A percentile compares a stretch with the other conserved stretches of the same genome.
Conservation (phyloP, 345 rosid species). For the Pistacia atlantica region DNA sequence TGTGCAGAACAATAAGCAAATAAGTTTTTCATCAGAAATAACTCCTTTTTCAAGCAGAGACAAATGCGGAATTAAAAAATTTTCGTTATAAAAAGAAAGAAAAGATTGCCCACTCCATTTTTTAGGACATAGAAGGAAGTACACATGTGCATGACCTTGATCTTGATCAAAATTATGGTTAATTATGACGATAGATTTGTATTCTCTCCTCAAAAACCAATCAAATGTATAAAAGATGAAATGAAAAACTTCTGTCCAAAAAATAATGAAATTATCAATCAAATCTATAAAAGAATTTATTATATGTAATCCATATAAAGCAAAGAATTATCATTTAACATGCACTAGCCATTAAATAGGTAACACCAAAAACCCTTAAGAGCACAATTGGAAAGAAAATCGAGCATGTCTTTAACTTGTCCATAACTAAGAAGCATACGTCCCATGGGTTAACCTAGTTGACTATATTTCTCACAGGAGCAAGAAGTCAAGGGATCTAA, state of each 20-base stretch:
- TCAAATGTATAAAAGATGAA: background rate
- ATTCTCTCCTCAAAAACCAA: background rate
- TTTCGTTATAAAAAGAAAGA: background rate
- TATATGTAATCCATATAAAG: background rate
- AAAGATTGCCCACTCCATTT: background rate
- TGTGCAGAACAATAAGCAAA: constrained; percentile 11
- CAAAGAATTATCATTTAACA: background rate
- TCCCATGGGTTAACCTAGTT: too few relatives aligned
- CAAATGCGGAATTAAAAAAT: background rate
- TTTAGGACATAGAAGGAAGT: background rate
- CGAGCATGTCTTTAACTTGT: background rate
- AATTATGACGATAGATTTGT: background rate
- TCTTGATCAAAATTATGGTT: background rate
- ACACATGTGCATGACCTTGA: background rate
- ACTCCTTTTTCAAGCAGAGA: background rate
- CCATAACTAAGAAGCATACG: background rate
- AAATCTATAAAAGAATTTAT: background rate
- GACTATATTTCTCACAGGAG: too few relatives aligned
- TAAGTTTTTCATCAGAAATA: background rate
- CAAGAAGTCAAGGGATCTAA: too few relatives aligned
- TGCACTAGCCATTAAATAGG: constrained; percentile 1
- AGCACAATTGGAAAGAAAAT: background rate
- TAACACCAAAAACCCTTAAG: background rate
- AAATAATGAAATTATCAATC: background rate
- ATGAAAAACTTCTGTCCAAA: background rate